Percentiles rank a stretch among this genome's conserved stretches.
Conservation (phyloP, 164 flowering plant species). For the Annona squamosa region DNA sequence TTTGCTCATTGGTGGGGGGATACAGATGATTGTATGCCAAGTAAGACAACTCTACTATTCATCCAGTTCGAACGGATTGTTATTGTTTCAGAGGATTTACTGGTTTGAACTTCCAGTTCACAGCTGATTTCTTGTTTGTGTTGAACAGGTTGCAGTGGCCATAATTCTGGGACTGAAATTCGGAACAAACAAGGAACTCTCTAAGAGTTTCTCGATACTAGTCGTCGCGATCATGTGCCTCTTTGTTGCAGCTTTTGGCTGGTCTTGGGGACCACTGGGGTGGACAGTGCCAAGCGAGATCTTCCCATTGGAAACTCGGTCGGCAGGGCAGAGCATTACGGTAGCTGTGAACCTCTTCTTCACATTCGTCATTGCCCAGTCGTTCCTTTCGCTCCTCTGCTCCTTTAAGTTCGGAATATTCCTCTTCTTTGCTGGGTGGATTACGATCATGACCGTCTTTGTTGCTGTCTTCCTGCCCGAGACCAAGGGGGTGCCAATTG, state of each 20-base stretch:
- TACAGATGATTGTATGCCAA: slow-evolving; percentile 81
- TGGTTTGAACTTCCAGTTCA: neutral
- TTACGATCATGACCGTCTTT: slow-evolving; percentile 44
- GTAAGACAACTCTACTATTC: slow-evolving; percentile 22
- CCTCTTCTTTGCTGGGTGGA: slow-evolving; percentile 60
- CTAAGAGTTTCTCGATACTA: slow-evolving; percentile 48
- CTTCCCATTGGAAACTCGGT: slow-evolving; percentile 48
- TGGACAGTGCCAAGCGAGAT: slow-evolving; percentile 64
- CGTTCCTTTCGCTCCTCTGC: slow-evolving; percentile 44
- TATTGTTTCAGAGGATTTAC: neutral
- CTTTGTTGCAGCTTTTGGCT: slow-evolving; percentile 63
- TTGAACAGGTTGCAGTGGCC: slow-evolving; percentile 55
- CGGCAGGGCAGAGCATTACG: slow-evolving; percentile 52
- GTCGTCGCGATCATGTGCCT: slow-evolving; percentile 70
- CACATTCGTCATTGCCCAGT: slow-evolving; percentile 47
- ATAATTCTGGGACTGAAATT: slow-evolving; percentile 70
- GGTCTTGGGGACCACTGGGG: slow-evolving; percentile 63
- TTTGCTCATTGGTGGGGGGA: slow-evolving; percentile 70
- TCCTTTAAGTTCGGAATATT: slow-evolving; percentile 44
- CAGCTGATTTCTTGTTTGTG: neutral
- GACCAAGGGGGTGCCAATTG: slow-evolving; percentile 55
- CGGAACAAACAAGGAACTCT: slow-evolving; percentile 35
- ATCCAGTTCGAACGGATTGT: neutral
- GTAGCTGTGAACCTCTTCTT: slow-evolving; percentile 52
- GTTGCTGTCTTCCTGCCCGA: slow-evolving; percentile 49